These are phyloP conservation scores for Phanerochaete sordida DNA, from an alignment of 768 basidiomycete genomes.

Conservation along the genomic window DNA sequence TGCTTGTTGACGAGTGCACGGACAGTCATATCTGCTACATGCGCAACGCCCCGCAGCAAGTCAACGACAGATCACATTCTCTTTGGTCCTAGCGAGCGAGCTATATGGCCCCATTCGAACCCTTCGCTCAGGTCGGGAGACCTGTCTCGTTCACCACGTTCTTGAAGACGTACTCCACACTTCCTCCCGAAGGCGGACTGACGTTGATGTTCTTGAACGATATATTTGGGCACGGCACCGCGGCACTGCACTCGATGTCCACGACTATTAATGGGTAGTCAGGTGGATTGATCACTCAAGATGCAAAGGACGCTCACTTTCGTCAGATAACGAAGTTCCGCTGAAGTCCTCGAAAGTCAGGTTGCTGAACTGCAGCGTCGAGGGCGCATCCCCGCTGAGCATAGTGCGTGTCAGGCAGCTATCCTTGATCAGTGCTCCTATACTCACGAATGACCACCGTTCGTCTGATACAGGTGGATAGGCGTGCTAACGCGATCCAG, in stretches of 20 bases:
- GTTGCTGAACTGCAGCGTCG: conserved; percentile 43
- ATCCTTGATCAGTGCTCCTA: not conserved
- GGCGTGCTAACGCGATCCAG: conserved; percentile 46
- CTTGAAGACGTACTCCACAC: conserved; percentile 40
- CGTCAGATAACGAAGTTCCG: conserved; percentile 35
- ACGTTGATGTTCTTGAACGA: conserved; percentile 36
- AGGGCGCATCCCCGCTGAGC: conserved; percentile 44
- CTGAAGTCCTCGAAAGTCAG: conserved; percentile 44
- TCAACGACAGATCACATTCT: no score
- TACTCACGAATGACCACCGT: conserved; percentile 41
- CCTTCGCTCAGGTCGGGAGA: conserved; percentile 25
- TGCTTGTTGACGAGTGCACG: no score
- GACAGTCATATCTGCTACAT: no score
- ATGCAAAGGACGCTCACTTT: conserved; percentile 11
- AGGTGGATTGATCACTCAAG: not conserved
- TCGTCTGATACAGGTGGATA: conserved; percentile 50
- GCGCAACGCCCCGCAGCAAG: no score
- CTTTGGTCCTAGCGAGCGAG: no score
- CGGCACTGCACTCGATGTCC: conserved; percentile 47
- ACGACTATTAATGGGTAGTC: conserved; percentile 33
- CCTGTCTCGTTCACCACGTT: conserved; percentile 39
- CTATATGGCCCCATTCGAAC: no score
- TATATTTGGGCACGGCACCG: conserved; percentile 43
- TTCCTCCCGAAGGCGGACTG: conserved; percentile 31
- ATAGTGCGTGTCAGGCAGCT: not conserved